A percentile compares a stretch with the other conserved stretches of the same genome.
These are phyloP conservation scores for Gossypium gossypioides DNA, from an alignment of 441 rosid species.

Conservation along the genomic window DNA sequence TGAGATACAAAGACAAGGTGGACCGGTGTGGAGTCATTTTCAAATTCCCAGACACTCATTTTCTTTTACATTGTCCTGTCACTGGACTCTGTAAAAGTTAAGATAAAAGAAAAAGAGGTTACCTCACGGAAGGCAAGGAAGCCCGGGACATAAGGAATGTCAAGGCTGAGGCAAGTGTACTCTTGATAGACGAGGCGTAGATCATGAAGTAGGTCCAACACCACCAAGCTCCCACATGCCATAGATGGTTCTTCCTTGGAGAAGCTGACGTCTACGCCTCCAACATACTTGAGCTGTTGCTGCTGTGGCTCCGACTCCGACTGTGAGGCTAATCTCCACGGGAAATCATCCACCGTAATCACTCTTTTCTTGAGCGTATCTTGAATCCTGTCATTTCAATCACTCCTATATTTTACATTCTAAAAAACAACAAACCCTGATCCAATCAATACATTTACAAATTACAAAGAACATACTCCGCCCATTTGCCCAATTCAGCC, in stretches of 20 bases:
- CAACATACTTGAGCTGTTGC: constrained; percentile 47
- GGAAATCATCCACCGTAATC: constrained; percentile 49
- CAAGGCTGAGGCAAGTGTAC: constrained; percentile 33
- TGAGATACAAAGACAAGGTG: not conserved
- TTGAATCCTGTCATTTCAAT: constrained; percentile 28
- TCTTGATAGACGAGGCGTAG: constrained; percentile 43
- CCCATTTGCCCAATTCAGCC: not conserved
- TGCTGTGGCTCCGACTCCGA: not conserved
- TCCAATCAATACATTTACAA: not conserved
- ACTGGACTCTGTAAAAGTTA: not conserved
- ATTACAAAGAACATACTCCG: constrained; percentile 4
- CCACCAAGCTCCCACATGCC: constrained; percentile 69
- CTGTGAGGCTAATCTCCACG: constrained; percentile 36
- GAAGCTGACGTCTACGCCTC: constrained; percentile 83
- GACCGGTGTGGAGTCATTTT: not conserved
- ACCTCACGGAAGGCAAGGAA: constrained; percentile 94
- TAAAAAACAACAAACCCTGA: not conserved
- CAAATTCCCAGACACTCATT: not conserved
- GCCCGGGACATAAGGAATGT: constrained; percentile 67
- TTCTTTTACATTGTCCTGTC: not conserved
- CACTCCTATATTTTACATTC: constrained; percentile 1
- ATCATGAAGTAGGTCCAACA: constrained; percentile 42
- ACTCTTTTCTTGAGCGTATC: constrained; percentile 40
- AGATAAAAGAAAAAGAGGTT: not conserved
- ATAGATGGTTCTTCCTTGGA: constrained; percentile 53